A percentile compares a stretch with the other conserved stretches of the same genome.
Conservation (phyloP, 257 asterid species). For the Solanum medicagineum region DNA sequence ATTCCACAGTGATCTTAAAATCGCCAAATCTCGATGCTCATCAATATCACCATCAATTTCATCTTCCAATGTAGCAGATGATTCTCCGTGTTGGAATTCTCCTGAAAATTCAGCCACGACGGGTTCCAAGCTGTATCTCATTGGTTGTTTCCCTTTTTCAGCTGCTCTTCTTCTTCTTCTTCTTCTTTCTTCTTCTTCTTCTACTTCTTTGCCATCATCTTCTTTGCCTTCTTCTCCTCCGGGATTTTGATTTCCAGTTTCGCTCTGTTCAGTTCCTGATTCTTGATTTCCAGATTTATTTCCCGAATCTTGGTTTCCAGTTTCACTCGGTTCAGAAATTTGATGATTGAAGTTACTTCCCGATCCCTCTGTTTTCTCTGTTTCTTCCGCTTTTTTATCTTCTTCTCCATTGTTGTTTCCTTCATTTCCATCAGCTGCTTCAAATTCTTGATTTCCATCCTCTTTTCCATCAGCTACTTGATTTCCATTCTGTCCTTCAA, state of each 20-base stretch:
- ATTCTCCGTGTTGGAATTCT: not conserved
- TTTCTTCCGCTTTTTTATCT: not conserved
- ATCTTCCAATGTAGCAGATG: not conserved
- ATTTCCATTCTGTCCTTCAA: not conserved
- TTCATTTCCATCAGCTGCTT: not conserved
- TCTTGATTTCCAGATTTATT: not conserved
- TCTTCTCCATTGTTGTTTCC: not conserved
- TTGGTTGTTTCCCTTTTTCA: not conserved
- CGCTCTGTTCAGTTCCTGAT: not conserved
- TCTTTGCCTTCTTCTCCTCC: not conserved
- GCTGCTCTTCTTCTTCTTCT: not conserved
- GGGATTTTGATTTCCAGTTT: not conserved
- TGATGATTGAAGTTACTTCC: too few species aligned
- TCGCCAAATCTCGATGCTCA: not conserved
- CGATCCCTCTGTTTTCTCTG: not conserved
- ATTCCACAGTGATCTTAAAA: not conserved
- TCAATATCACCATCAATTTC: not conserved
- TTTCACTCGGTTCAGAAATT: too few species aligned
- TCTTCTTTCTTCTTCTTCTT: not conserved
- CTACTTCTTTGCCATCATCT: not conserved
- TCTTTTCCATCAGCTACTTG: not conserved
- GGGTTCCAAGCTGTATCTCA: not conserved
- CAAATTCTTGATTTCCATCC: not conserved
- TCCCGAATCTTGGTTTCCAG: not conserved
- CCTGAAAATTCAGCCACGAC: not conserved